phyloP scores from a whole-genome alignment of 2,329 filamentous ascomycete genomes.

The Fusarium domesticum region DNA sequence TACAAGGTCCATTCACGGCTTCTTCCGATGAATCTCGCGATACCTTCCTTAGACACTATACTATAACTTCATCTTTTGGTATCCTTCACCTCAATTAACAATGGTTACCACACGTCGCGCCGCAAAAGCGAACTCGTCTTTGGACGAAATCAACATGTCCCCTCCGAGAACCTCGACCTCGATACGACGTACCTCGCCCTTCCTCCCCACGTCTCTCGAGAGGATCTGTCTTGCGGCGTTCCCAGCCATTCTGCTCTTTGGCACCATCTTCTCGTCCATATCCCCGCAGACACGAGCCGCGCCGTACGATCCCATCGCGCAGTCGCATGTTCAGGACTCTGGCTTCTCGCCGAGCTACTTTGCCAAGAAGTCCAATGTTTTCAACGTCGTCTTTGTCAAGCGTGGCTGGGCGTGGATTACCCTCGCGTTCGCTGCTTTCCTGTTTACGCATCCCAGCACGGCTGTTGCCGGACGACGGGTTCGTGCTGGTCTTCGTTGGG shows the following conservation, averaged over 20 bases:
- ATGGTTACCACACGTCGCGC: slow-evolving; percentile 32
- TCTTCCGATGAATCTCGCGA: neutral
- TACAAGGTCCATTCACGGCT: neutral
- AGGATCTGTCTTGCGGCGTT: slow-evolving; percentile 65
- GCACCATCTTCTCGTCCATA: slow-evolving; percentile 74
- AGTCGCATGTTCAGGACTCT: slow-evolving; percentile 60
- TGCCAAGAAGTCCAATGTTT: slow-evolving; percentile 85
- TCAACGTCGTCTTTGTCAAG: slow-evolving; percentile 95
- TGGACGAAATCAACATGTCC: slow-evolving; percentile 13
- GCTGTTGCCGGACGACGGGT: slow-evolving; percentile 38
- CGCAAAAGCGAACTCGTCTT: slow-evolving; percentile 15
- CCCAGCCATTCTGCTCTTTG: slow-evolving; percentile 73
- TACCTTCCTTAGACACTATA: neutral
- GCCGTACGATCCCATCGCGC: slow-evolving; percentile 59
- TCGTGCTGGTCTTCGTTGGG: slow-evolving; percentile 66
- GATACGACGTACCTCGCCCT: slow-evolving; percentile 49
- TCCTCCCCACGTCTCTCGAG: slow-evolving; percentile 69
- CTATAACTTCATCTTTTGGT: neutral
- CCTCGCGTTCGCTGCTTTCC: slow-evolving; percentile 66
- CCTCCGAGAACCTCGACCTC: slow-evolving; percentile 14
- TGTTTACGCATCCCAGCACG: slow-evolving; percentile 62
- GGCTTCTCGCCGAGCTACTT: slow-evolving; percentile 75
- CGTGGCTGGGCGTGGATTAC: slow-evolving; percentile 92
- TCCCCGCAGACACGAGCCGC: slow-evolving; percentile 67
- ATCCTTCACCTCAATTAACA: slow-evolving; percentile 3